Evolutionary conservation across 2,329 filamentous ascomycete genomes (phyloP).

Genomic region (Lachnellula arida): DNA sequence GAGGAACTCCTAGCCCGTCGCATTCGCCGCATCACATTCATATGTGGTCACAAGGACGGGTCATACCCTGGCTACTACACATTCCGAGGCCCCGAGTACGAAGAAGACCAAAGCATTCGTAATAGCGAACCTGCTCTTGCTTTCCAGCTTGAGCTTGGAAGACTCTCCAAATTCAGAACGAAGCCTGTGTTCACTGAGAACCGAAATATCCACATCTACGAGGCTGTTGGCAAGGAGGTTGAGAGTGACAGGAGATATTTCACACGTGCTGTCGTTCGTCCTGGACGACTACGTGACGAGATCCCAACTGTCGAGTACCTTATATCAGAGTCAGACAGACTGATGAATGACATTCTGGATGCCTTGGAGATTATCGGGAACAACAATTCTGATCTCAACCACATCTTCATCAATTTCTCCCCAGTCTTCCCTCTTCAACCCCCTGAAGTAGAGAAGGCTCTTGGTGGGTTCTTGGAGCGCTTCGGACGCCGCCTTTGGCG

Average conservation of each 20-base stretch:
- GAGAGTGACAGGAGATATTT: conserved; percentile 99
- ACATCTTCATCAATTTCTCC: conserved; percentile 99
- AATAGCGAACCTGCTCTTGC: conserved; percentile 94
- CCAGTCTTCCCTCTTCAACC: conserved; percentile 92
- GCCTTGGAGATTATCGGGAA: conserved; percentile 98
- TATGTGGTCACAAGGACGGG: conserved; percentile 90
- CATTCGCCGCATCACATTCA: conserved; percentile 89
- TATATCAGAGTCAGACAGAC: conserved; percentile 90
- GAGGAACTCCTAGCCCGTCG: conserved; percentile 75
- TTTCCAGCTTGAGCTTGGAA: conserved; percentile 95
- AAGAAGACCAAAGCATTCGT: conserved; percentile 92
- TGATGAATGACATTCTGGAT: conserved; percentile 97
- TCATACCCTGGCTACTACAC: conserved; percentile 97
- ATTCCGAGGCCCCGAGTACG: conserved; percentile 87
- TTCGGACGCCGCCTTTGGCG: conserved; percentile 95
- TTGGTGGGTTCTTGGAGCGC: conserved; percentile 92
- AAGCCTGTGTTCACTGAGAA: conserved; percentile 99
- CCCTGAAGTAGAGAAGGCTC: conserved; percentile 82
- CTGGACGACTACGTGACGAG: conserved; percentile 90
- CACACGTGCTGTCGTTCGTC: conserved; percentile 89
- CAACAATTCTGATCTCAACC: conserved; percentile 98
- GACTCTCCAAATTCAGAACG: conserved; percentile 95
- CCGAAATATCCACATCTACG: conserved; percentile 98
- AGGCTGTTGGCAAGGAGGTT: conserved; percentile 89
- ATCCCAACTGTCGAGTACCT: conserved; percentile 98